Conservation (phyloP, 768 basidiomycete species). For the Calocybe indica region DNA sequence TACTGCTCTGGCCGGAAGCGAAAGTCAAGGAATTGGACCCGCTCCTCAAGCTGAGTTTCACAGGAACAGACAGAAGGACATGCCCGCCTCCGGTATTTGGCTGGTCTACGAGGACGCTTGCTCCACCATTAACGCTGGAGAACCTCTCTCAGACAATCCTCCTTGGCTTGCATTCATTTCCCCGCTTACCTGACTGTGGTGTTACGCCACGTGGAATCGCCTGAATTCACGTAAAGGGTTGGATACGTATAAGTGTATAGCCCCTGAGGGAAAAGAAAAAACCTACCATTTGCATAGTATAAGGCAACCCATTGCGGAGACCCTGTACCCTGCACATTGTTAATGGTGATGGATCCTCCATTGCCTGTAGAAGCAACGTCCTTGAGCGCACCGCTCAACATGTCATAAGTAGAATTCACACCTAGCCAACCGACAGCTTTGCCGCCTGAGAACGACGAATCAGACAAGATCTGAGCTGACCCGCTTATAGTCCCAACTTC, state of each 20-base stretch:
- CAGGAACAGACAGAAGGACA: conserved; percentile 50
- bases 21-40: conserved; percentile 50
- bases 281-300: conserved; percentile 49
- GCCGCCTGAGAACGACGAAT: conserved; percentile 46
- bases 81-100: conserved; percentile 50
- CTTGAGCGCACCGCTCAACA: not conserved
- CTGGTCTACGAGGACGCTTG: conserved; percentile 47
- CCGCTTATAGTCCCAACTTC: conserved; percentile 46
- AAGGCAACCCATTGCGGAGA: conserved; percentile 53
- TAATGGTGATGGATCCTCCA: conserved; percentile 52
- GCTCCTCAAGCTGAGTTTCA: conserved; percentile 41
- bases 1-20: conserved; percentile 43
- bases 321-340: conserved; percentile 49
- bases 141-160: not conserved
- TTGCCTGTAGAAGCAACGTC: conserved; percentile 29
- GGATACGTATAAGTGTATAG: not conserved
- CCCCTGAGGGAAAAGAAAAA: not conserved
- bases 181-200: conserved; percentile 47
- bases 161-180: not conserved
- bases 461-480: conserved; percentile 34
- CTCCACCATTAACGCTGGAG: conserved; percentile 50
- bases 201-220: conserved; percentile 52
- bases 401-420: conserved; percentile 12
- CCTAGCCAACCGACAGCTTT: conserved; percentile 51
- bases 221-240: conserved; percentile 12